phyloP scores from a whole-genome alignment of 257 asterid genomes.

The Solanum pennellii region DNA sequence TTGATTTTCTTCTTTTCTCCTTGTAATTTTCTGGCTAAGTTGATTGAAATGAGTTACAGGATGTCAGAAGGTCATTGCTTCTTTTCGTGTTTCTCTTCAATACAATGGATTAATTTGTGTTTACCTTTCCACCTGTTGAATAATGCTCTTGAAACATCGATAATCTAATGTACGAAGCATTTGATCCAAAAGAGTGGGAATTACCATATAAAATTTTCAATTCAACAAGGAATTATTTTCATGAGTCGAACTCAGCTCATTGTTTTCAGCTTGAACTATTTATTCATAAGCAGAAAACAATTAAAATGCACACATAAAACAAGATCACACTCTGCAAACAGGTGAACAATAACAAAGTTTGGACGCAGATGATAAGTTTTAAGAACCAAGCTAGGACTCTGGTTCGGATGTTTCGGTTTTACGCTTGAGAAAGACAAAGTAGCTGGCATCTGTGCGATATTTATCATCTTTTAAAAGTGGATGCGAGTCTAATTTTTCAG shows the following conservation, averaged over 20 bases:
- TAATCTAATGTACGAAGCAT: background rate
- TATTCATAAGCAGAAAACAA: background rate
- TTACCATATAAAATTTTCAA: background rate
- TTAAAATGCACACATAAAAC: background rate
- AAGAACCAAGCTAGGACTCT: background rate
- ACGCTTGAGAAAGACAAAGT: slow-evolving; percentile 37
- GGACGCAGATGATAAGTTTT: background rate
- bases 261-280: background rate
- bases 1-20: background rate
- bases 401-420: background rate
- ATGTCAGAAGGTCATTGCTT: background rate
- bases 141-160: background rate
- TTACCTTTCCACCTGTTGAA: background rate
- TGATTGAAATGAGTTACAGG: background rate
- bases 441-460: slow-evolving; percentile 25
- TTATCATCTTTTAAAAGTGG: slow-evolving; percentile 15
- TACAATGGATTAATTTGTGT: background rate
- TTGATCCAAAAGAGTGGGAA: background rate
- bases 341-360: background rate
- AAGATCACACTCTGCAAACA: background rate
- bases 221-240: background rate
- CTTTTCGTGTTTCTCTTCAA: background rate
- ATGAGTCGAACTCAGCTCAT: background rate
- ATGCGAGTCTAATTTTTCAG: slow-evolving; percentile 17
- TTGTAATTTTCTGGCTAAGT: background rate